These are phyloP conservation scores for Selaginella moellendorffii DNA, from an alignment of 75 land plant species.

Conservation along the genomic window DNA sequence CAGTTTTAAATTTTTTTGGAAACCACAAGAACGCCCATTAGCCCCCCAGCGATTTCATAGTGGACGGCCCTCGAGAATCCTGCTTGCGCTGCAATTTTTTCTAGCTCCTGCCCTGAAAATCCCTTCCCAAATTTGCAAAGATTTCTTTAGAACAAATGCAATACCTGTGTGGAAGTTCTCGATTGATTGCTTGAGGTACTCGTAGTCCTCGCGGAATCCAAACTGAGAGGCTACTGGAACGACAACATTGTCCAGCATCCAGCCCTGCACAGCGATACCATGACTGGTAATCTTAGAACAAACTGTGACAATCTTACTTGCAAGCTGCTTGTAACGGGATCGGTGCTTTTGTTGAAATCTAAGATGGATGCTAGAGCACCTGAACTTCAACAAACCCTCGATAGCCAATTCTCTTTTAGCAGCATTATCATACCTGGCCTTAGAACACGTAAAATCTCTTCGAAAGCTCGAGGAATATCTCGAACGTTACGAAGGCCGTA, in stretches of 20 bases:
- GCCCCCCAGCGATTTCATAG: slow-evolving; percentile 63
- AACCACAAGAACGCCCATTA: slow-evolving; percentile 83
- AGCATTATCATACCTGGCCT: slow-evolving; percentile 39
- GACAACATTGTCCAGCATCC: slow-evolving; percentile 77
- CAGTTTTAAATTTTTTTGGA: too few species aligned
- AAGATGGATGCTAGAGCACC: slow-evolving; percentile 57
- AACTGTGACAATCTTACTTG: slow-evolving; percentile 15
- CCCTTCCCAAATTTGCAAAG: not conserved
- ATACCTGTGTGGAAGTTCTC: slow-evolving; percentile 55
- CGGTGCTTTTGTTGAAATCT: slow-evolving; percentile 54
- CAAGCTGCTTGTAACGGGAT: not conserved
- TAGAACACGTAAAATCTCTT: slow-evolving; percentile 59
- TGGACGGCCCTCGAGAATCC: slow-evolving; percentile 61
- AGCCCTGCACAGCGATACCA: slow-evolving; percentile 29
- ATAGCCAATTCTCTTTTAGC: not conserved
- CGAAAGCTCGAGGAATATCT: slow-evolving; percentile 42
- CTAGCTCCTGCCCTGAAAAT: slow-evolving; percentile 51
- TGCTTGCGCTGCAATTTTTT: slow-evolving; percentile 49
- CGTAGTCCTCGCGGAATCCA: slow-evolving; percentile 54
- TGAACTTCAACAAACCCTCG: slow-evolving; percentile 14
- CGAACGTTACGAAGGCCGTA: slow-evolving; percentile 78
- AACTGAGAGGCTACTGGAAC: slow-evolving; percentile 61
- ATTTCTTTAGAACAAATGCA: not conserved
- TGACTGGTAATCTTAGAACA: not conserved
- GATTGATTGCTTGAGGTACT: slow-evolving; percentile 67